Evolutionary conservation across 192 early-diverging fungal genomes (phyloP).

Genomic region (Coemansia sp.): DNA sequence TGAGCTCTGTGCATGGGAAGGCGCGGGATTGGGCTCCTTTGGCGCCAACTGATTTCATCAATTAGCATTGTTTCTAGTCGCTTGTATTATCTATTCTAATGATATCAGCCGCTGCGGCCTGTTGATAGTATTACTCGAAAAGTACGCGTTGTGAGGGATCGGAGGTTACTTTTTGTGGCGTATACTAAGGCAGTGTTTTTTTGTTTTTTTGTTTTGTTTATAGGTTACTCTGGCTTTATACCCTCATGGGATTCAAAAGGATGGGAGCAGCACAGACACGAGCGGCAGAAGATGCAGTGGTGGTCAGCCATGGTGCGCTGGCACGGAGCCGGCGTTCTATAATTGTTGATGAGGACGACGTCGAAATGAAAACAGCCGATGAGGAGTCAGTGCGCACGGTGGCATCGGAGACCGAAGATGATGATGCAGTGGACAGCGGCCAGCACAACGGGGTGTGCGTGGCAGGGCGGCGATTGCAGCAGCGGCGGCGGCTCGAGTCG

Average conservation of each 20-base stretch:
- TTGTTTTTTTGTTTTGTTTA: neutral
- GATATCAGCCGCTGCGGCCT: neutral
- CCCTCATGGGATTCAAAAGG: conserved; percentile 1
- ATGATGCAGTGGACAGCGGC: neutral
- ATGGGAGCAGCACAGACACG: conserved; percentile 4
- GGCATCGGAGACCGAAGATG: neutral
- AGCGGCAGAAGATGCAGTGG: neutral
- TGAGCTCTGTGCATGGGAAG: neutral
- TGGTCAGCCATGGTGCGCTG: neutral
- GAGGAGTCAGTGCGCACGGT: neutral
- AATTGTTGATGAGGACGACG: neutral
- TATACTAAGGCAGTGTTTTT: neutral
- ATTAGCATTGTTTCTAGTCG: neutral
- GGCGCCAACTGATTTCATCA: neutral
- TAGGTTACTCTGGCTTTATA: neutral
- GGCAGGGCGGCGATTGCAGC: neutral
- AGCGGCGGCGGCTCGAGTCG: neutral
- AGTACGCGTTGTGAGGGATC: neutral
- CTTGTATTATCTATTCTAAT: neutral
- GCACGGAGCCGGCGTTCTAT: conserved; percentile 4
- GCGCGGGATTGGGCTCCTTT: neutral
- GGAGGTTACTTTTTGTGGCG: neutral
- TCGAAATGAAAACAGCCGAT: neutral
- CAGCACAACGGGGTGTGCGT: neutral
- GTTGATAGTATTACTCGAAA: neutral